A percentile compares a stretch with the other conserved stretches of the same genome.
Evolutionary conservation across 495 filamentous ascomycete species (phyloP).

Genomic region (Aspergillus nanangensis): DNA sequence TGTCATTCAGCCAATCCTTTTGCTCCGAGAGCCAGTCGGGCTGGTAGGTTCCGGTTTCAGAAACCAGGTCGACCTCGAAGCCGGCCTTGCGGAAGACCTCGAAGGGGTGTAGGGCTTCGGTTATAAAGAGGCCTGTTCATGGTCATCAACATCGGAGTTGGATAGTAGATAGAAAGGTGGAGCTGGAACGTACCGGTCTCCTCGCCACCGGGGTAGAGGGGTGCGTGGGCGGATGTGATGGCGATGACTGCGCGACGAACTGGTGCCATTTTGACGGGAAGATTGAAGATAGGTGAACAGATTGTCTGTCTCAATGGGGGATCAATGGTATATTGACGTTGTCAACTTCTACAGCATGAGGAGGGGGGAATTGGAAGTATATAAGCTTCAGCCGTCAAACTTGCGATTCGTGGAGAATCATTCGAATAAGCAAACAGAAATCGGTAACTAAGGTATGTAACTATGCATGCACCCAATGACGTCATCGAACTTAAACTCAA

Average conservation of each 20-base stretch:
- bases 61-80: conserved; percentile 46
- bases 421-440: no score
- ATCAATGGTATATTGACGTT: no score
- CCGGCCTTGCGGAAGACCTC: conserved; percentile 38
- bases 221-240: conserved; percentile 40
- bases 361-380: no score
- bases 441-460: no score
- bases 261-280: conserved; percentile 31
- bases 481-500: no score
- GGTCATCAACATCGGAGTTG: not conserved
- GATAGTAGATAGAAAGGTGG: not conserved
- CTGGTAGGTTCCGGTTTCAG: conserved; percentile 43
- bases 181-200: conserved; percentile 14
- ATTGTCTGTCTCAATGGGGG: no score
- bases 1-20: conserved; percentile 35
- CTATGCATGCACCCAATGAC: no score
- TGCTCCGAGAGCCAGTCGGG: conserved; percentile 42
- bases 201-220: conserved; percentile 35
- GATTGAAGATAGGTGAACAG: no score
- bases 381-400: no score
- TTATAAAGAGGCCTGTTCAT: conserved; percentile 42
- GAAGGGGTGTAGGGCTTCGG: conserved; percentile 47
- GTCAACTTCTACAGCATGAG: no score
- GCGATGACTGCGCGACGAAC: conserved; percentile 41
- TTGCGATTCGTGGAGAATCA: no score